phyloP scores from a whole-genome alignment of 148 eudicot species.

The Chenopodium suecicum region DNA sequence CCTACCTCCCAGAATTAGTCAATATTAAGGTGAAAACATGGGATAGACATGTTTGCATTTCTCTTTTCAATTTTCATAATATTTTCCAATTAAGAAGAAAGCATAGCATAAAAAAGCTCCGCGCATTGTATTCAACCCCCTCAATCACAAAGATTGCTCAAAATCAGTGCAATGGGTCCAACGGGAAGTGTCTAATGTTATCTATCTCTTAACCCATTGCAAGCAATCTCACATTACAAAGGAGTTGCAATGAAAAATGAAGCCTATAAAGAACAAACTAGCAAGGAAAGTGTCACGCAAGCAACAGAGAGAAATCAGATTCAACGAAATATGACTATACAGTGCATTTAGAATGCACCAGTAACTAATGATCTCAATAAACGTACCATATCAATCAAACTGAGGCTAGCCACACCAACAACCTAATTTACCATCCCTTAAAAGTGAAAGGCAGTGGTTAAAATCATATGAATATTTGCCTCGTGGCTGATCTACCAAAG shows the following conservation, averaged over 20 bases:
- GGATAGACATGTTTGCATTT: background rate
- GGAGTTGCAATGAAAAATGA: background rate
- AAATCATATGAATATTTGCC: background rate
- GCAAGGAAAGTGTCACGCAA: background rate
- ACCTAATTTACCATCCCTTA: background rate
- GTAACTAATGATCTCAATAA: background rate
- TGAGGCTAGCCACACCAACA: background rate
- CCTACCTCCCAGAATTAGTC: background rate
- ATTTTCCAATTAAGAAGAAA: background rate
- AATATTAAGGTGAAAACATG: background rate
- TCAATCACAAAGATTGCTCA: background rate
- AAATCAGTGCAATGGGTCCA: background rate
- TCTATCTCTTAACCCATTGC: background rate
- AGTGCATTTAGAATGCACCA: background rate
- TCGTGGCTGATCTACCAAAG: background rate
- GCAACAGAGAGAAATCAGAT: background rate
- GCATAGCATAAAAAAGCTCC: background rate
- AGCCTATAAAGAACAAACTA: background rate
- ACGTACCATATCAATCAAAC: background rate
- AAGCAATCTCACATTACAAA: background rate
- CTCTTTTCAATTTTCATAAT: background rate
- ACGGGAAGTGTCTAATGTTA: background rate
- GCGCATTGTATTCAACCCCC: background rate
- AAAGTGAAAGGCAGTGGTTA: background rate
- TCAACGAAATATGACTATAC: background rate